phyloP scores from a whole-genome alignment of 805 yeast genomes.

The Lipomyces sp. region DNA sequence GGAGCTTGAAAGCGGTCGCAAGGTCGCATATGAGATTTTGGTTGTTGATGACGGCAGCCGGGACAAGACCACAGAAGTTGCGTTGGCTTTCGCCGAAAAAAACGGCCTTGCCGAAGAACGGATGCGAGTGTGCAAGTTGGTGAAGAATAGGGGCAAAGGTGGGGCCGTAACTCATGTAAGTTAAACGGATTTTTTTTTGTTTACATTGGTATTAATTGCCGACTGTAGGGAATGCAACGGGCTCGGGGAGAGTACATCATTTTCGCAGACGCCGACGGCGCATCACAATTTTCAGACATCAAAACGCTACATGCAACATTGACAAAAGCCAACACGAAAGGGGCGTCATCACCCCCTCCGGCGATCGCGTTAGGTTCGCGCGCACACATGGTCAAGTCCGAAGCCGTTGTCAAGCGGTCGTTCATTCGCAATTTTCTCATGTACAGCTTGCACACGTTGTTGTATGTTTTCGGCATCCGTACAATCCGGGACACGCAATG shows the following conservation, averaged over 20 bases:
- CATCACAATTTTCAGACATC: conserved; percentile 78
- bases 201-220: background rate
- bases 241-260: conserved; percentile 73
- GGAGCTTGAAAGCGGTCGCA: conserved; percentile 34
- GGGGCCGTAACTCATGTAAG: conserved; percentile 86
- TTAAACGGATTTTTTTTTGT: background rate
- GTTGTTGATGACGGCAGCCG: conserved; percentile 90
- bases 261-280: conserved; percentile 98
- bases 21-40: conserved; percentile 68
- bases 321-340: background rate
- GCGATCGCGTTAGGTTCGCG: conserved; percentile 83
- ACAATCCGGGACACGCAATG: conserved; percentile 93
- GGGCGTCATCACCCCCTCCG: background rate
- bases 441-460: conserved; percentile 88
- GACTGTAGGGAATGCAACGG: conserved; percentile 64
- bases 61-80: conserved; percentile 78
- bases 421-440: conserved; percentile 85
- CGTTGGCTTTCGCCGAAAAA: conserved; percentile 59
- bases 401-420: conserved; percentile 94
- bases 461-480: conserved; percentile 86
- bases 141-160: conserved; percentile 86
- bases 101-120: conserved; percentile 55
- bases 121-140: conserved; percentile 72
- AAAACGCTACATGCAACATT: conserved; percentile 48
- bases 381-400: conserved; percentile 95